These are phyloP conservation scores for Aspergillus viridinutans DNA, from an alignment of 2,329 filamentous ascomycete genomes.

Conservation along the genomic window DNA sequence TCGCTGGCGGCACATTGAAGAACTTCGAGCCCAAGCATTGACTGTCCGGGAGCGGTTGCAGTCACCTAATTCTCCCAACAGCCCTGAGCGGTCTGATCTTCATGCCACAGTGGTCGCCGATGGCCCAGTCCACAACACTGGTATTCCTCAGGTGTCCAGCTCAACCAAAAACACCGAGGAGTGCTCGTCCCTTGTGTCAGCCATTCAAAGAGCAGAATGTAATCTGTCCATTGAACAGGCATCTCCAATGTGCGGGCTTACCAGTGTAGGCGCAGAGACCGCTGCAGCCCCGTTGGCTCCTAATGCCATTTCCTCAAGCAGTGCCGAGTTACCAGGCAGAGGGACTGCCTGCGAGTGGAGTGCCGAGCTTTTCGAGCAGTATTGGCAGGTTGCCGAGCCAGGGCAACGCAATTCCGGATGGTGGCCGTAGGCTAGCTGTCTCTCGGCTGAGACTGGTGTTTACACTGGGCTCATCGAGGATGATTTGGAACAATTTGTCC, in stretches of 20 bases:
- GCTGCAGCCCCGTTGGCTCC: not conserved
- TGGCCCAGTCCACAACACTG: not conserved
- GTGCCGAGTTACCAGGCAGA: conserved; percentile 8
- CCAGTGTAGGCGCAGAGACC: not conserved
- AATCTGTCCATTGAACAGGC: not conserved
- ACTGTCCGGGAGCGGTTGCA: not conserved
- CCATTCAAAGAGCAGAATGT: not conserved
- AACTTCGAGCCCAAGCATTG: conserved; percentile 8
- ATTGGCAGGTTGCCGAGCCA: not conserved
- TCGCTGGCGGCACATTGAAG: conserved; percentile 14
- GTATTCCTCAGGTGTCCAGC: too few relatives aligned
- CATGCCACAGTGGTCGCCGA: not conserved
- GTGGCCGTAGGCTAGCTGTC: too few relatives aligned
- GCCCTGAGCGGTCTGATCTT: not conserved
- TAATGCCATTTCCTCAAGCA: not conserved
- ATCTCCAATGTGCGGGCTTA: not conserved
- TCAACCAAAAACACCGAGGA: too few relatives aligned
- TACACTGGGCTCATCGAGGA: too few relatives aligned
- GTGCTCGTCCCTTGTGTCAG: too few relatives aligned
- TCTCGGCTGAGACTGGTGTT: too few relatives aligned
- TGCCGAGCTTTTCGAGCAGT: conserved; percentile 10
- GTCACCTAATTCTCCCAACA: too few relatives aligned
- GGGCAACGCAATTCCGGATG: too few relatives aligned
- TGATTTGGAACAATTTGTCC: too few relatives aligned
- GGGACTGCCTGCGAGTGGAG: conserved; percentile 19